Base-by-base conservation (phyloP, 192 early-diverging fungal species). In the Haplosporangium gracile region DNA sequence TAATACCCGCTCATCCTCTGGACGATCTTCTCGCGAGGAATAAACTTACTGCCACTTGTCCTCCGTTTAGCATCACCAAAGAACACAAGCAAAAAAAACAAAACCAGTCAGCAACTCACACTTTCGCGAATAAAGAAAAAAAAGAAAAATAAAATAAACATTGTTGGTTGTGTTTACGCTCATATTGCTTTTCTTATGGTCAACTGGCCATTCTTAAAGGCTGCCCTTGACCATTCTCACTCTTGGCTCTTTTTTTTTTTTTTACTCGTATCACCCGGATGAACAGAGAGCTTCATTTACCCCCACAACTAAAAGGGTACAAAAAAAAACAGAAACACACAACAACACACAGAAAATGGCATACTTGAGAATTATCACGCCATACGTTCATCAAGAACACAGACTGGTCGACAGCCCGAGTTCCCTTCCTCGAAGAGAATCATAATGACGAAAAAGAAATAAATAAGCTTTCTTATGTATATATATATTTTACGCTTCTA, bases 1-100 rank as follows among this genome's bases (percentile, higher is more conserved):
- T 32, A 55, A 73, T 70, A 74, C 4, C 55, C 73, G 36, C 68
- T 70, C 26, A 32, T 78, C 74, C 47, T 76, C 80, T 24, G 43
- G 65, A 34, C 80, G 29, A 10, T 82, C 80, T 5, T 74, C 79
- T 10, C 63, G 78, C 6, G 78, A 80, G 49, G 78, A 73, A 53
- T 80, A 73, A 60, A 20, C 0, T 8, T 34, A 8, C 2, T 2
- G 18, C 36, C 42, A 49, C 43, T 22, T 18, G 18, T 18, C 18
- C 49, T 5, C 24, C 32, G 32, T 65, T 63, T 65, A 60, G 55
- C 55, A 60, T 32, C 29, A 29, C 4, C 29, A 29, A 65, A 16
- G 7, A 65, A 65, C 29, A 65, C 32, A 26, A 65, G 10, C n/a
- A 65, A n/a, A 60, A 24, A 24, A 63, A 63, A 29, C 15, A 65